phyloP scores from a whole-genome alignment of 257 asterid species.

The Osmanthus fragrans region DNA sequence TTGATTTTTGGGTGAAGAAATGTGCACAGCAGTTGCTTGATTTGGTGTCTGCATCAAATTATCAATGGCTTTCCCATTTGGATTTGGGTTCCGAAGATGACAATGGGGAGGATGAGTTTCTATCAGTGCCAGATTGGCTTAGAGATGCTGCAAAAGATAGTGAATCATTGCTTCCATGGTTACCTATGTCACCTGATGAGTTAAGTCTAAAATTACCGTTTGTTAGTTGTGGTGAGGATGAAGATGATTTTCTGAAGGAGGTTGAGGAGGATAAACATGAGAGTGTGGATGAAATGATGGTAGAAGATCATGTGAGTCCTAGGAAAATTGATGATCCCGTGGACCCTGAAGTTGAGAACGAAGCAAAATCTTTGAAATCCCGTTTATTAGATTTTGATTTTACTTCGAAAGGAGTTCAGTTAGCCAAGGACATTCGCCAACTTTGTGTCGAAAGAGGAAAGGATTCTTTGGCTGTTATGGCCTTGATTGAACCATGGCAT shows the following conservation, averaged over 20 bases:
- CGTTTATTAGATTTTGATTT: conserved; percentile 38
- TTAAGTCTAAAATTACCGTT: conserved; percentile 27
- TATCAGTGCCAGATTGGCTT: conserved; percentile 61
- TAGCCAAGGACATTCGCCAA: conserved; percentile 44
- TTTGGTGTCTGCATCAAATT: conserved; percentile 46
- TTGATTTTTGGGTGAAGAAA: conserved; percentile 79
- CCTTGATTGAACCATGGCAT: conserved; percentile 66
- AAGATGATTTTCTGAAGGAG: conserved; percentile 20
- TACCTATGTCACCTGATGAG: conserved; percentile 51
- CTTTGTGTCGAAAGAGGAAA: conserved; percentile 39
- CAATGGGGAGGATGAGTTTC: conserved; percentile 45
- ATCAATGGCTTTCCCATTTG: conserved; percentile 49
- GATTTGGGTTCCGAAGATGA: conserved; percentile 66
- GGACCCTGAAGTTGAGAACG: conserved; percentile 38
- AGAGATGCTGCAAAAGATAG: conserved; percentile 38
- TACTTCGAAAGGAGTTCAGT: conserved; percentile 40
- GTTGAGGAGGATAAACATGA: conserved; percentile 33
- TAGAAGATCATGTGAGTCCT: conserved; percentile 13
- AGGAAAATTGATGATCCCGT: conserved; percentile 26
- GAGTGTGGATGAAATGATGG: conserved; percentile 40
- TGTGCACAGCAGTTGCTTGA: conserved; percentile 72
- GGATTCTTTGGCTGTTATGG: conserved; percentile 41
- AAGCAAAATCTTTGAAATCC: conserved; percentile 38
- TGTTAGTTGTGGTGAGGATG: conserved; percentile 33
- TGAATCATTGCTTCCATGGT: conserved; percentile 63